Evolutionary conservation across 208 protist species (phyloP).

Genomic region (Porcisia hertigi): DNA sequence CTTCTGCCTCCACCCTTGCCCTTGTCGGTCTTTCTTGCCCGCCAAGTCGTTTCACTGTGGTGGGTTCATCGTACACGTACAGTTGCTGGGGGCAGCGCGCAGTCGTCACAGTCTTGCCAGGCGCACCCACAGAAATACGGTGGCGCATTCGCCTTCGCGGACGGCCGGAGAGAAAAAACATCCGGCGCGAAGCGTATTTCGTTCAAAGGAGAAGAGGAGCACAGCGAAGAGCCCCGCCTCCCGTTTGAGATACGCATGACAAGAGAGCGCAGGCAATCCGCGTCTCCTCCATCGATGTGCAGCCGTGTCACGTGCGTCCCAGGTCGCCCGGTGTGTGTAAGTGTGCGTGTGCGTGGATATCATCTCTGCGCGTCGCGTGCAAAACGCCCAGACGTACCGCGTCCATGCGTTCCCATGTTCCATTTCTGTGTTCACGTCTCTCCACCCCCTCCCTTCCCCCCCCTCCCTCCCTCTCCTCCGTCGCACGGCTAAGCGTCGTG

Average conservation of each 20-base stretch:
- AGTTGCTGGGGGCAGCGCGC: background rate
- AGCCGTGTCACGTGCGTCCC: background rate
- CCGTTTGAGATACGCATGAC: background rate
- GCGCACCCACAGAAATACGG: background rate
- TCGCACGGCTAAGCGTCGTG: too few species aligned
- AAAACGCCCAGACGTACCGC: too few species aligned
- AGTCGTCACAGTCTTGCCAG: background rate
- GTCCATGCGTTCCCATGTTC: too few species aligned
- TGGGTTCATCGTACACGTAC: background rate
- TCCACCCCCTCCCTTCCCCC: too few species aligned
- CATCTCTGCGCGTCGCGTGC: too few species aligned
- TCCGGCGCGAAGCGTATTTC: background rate
- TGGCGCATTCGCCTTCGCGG: background rate
- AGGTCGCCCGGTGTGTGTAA: background rate
- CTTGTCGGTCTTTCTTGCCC: background rate
- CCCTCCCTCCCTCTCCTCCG: too few species aligned
- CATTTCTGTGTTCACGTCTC: too few species aligned
- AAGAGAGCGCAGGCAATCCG: background rate
- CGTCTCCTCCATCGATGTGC: background rate
- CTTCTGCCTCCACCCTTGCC: background rate
- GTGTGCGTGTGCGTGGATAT: background rate
- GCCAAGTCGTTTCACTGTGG: background rate
- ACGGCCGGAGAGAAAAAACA: background rate
- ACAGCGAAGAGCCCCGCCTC: background rate
- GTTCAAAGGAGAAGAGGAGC: slow-evolving; percentile 3